Evolutionary conservation across 164 flowering plant genomes (phyloP).

Genomic region (Cinnamomum micranthum): DNA sequence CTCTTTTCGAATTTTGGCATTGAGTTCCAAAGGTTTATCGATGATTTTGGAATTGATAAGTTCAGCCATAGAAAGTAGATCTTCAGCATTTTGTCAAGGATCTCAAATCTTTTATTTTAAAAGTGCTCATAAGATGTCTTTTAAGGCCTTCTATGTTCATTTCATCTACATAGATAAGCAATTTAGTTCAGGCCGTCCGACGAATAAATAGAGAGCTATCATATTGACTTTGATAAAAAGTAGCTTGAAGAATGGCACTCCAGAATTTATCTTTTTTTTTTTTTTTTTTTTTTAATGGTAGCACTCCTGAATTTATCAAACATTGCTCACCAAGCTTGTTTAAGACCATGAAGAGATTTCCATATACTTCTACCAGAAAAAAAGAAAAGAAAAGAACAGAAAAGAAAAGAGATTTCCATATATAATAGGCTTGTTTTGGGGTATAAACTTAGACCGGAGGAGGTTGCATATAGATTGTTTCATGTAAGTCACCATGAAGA

Average conservation of each 20-base stretch:
- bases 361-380: no score
- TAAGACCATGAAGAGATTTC: not conserved
- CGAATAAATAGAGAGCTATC: not conserved
- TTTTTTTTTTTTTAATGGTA: not conserved
- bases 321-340: not conserved
- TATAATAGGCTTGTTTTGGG: not conserved
- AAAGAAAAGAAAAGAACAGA: no score
- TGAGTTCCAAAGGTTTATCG: not conserved
- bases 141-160: not conserved
- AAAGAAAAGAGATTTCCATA: not conserved
- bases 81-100: not conserved
- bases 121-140: not conserved
- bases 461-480: not conserved
- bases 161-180: not conserved
- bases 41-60: not conserved
- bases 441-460: not conserved
- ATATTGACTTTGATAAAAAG: not conserved
- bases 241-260: not conserved
- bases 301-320: not conserved
- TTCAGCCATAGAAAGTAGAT: not conserved
- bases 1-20: not conserved
- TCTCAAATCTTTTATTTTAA: not conserved
- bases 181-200: not conserved
- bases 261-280: not conserved
- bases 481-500: not conserved